Evolutionary conservation across 2,329 filamentous ascomycete genomes (phyloP).

Genomic region (Neonectria hederae): DNA sequence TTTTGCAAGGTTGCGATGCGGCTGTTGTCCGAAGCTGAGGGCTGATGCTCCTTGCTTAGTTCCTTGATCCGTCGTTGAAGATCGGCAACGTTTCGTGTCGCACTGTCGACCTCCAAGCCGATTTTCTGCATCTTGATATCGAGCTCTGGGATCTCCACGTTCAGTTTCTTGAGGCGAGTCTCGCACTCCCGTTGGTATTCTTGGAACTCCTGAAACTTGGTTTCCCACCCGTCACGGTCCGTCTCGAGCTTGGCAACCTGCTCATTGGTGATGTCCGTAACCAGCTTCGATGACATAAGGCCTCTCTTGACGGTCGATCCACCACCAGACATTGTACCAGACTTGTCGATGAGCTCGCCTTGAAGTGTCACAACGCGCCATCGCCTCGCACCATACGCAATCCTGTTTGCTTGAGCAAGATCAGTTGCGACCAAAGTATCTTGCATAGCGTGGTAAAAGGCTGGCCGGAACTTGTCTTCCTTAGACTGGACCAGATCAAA

Average conservation of each 20-base stretch:
- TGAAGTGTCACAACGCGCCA: slow-evolving; percentile 98
- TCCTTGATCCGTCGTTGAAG: slow-evolving; percentile 87
- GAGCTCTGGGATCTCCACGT: slow-evolving; percentile 81
- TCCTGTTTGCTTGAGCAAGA: slow-evolving; percentile 94
- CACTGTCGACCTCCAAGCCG: slow-evolving; percentile 86
- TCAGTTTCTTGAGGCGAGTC: slow-evolving; percentile 73
- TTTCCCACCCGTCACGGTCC: slow-evolving; percentile 86
- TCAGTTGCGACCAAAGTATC: slow-evolving; percentile 95
- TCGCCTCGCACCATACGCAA: slow-evolving; percentile 90
- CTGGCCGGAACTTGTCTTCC: slow-evolving; percentile 84
- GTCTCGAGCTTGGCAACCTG: slow-evolving; percentile 87
- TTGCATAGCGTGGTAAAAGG: slow-evolving; percentile 95
- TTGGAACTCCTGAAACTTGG: slow-evolving; percentile 84
- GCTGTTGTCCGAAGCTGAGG: slow-evolving; percentile 81
- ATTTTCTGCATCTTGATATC: slow-evolving; percentile 95
- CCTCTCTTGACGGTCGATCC: slow-evolving; percentile 90
- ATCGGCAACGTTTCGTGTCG: slow-evolving; percentile 84
- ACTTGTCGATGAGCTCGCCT: slow-evolving; percentile 96
- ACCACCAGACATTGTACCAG: slow-evolving; percentile 98
- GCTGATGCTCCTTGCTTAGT: slow-evolving; percentile 80
- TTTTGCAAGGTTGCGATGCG: slow-evolving; percentile 79
- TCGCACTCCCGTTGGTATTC: slow-evolving; percentile 86
- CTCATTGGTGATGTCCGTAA: slow-evolving; percentile 86
- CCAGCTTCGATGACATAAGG: slow-evolving; percentile 95
- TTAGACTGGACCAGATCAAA: slow-evolving; percentile 94